Base-by-base conservation (phyloP, 305 asterid genomes). In the Fraxinus floribunda region DNA sequence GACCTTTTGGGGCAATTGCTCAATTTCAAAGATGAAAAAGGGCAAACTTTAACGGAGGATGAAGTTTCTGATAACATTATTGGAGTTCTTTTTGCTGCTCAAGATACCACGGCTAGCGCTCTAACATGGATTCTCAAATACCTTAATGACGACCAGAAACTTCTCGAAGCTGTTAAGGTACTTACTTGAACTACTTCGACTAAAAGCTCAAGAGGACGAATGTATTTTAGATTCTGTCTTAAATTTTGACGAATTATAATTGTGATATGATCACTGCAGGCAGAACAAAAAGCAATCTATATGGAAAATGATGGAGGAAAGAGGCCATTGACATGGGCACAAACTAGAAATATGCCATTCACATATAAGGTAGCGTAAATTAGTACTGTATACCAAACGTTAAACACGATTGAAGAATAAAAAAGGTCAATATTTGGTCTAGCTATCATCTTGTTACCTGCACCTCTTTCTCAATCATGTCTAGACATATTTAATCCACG, bases 71-170 rank as follows among this genome's bases (percentile, higher is more conserved):
- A 95, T 86, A 95, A 95, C 81, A 83, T 94, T 60, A 92, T 95
- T 4, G 99, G 99, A 32, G 91, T 95, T 0, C 82, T 95, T 46
- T 95, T 95, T 88, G 98, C 99, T 7, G 99, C 98, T 55, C 99
- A 93, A 64, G 99, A 95, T 49, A 95, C 99, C 7, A 95, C 99
- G 0, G 99, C 99, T 5, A 89, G 93, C 81, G 93, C 91, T 36
- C 73, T 95, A 18, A 95, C 99, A 46, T 95, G 99, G 99, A 88
- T 95, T 52, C 88, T 95, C 83, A 94, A 95, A 77, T 94, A 93
- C 89, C 92, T 95, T n/a, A 86, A 86, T 36, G 93, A 95, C 60
- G 38, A 94, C 62, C 92, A 79, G 4, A 88, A 88, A 55, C 86
- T 95, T 78, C 78, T 95, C 49, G 87, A 94, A 81, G 91, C 88